Base-by-base conservation (phyloP, 768 basidiomycete genomes). In the Lentinula boryana region DNA sequence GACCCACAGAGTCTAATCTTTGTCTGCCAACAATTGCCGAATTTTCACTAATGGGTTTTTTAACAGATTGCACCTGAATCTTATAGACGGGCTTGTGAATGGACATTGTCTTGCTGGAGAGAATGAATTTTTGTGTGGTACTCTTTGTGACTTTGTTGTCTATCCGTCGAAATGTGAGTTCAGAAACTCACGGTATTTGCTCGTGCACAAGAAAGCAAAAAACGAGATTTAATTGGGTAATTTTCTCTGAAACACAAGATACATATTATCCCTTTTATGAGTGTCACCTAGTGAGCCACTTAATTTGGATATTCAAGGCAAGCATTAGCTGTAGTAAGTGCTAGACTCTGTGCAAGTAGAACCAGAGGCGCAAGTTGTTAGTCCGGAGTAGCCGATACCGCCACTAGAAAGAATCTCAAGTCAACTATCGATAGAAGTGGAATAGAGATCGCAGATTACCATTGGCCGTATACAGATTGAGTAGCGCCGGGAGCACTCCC, bases 1-100 rank as follows among this genome's bases (percentile, higher is more conserved):
- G 88, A 84, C 15, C 86, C 92, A 38, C 98, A 85, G 2, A 98
- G 80, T 38, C 83, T 81, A 63, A 99, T 95, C 60, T 46, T 1
- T 46, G 1, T n/a, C n/a, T n/a, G n/a, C n/a, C n/a, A n/a, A n/a
- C n/a, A n/a, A n/a, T n/a, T n/a, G n/a, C n/a, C n/a, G n/a, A n/a
- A 63, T 21, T 5, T 46, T 46, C 44, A 46, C 3, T 46, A 2
- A 9, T 46, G 8, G 21, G 5, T 7, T 46, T 15, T 18, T 46
- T 21, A 46, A n/a, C 44, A n/a, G 12, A 21, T 46, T 10, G 44
- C 44, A 46, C 44, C 44, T 23, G 44, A 43, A 43, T 2, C 0
- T 43, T 43, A 13, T 43, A 43, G 41, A 8, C 16, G 5, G 36
- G 36, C 7, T 8, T 38, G 7, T 13, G 36, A 8, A 7, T 8